Conservation (phyloP, 2,329 filamentous ascomycete genomes). For the Periconia sp. region DNA sequence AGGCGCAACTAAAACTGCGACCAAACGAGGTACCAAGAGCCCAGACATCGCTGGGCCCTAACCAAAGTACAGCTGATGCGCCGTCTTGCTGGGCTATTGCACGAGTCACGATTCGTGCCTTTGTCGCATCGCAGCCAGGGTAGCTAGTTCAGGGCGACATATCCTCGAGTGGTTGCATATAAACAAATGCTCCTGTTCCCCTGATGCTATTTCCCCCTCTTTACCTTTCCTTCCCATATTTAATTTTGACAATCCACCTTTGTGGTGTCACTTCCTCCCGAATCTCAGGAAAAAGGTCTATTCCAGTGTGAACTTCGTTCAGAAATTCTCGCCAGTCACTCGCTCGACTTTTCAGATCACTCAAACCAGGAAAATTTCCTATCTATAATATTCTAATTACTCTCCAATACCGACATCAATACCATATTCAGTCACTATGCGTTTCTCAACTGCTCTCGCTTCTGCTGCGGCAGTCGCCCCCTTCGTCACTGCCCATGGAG, state of each 20-base stretch:
- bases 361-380: slow-evolving; percentile 15
- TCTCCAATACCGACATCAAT: slow-evolving; percentile 5
- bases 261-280: background rate
- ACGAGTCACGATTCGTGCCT: background rate
- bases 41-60: background rate
- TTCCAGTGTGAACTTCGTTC: slow-evolving; percentile 30
- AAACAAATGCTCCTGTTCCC: background rate
- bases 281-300: slow-evolving; percentile 17
- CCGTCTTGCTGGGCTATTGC: background rate
- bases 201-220: background rate
- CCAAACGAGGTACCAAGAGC: background rate
- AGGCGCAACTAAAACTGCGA: background rate
- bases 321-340: slow-evolving; percentile 31
- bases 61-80: slow-evolving; percentile 4
- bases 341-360: slow-evolving; percentile 22
- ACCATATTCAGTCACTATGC: slow-evolving; percentile 26
- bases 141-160: background rate
- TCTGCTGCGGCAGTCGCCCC: slow-evolving; percentile 31
- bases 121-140: background rate
- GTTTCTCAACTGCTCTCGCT: slow-evolving; percentile 34
- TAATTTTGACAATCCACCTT: background rate
- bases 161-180: background rate
- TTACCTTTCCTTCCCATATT: slow-evolving; percentile 2
- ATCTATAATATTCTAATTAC: slow-evolving; percentile 22
- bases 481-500: slow-evolving; percentile 32